These are phyloP conservation scores for Lyophyllum shimeji DNA, from an alignment of 768 basidiomycete species.

Conservation along the genomic window DNA sequence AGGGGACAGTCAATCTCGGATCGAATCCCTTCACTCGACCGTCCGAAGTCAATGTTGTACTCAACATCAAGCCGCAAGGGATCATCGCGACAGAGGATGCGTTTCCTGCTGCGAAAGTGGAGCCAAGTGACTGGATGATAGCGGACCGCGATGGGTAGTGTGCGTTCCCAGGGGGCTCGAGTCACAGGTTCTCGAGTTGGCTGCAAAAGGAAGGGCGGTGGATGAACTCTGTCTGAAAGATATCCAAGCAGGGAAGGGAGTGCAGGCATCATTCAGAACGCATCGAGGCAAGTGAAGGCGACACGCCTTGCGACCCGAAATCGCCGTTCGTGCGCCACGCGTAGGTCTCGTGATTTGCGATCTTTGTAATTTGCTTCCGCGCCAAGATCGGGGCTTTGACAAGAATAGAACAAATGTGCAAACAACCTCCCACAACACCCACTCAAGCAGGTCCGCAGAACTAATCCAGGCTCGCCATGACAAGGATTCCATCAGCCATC, in stretches of 20 bases:
- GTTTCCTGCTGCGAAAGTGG: slow-evolving; percentile 56
- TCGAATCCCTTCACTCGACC: slow-evolving; percentile 84
- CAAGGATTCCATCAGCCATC: neutral
- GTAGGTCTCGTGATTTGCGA: too few relatives aligned
- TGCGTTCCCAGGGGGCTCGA: slow-evolving; percentile 63
- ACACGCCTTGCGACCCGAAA: neutral
- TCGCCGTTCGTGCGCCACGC: neutral
- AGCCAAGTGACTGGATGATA: slow-evolving; percentile 81
- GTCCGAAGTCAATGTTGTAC: slow-evolving; percentile 68
- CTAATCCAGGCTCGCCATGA: too few relatives aligned
- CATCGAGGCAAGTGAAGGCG: slow-evolving; percentile 58
- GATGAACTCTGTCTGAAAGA: slow-evolving; percentile 77
- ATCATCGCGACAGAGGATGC: slow-evolving; percentile 27
- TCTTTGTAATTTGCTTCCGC: neutral
- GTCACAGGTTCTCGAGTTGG: slow-evolving; percentile 55
- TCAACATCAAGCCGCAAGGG: slow-evolving; percentile 48
- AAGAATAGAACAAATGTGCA: neutral
- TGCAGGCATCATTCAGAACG: slow-evolving; percentile 75
- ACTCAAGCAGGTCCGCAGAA: neutral
- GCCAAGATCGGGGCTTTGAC: neutral
- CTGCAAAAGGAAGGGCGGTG: slow-evolving; percentile 55
- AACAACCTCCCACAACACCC: too few relatives aligned
- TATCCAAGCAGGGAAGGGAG: slow-evolving; percentile 70
- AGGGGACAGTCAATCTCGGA: slow-evolving; percentile 83
- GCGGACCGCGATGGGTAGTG: slow-evolving; percentile 87